phyloP scores from a whole-genome alignment of 139 green algal species.

The Tetradesmus lagerheimii region DNA sequence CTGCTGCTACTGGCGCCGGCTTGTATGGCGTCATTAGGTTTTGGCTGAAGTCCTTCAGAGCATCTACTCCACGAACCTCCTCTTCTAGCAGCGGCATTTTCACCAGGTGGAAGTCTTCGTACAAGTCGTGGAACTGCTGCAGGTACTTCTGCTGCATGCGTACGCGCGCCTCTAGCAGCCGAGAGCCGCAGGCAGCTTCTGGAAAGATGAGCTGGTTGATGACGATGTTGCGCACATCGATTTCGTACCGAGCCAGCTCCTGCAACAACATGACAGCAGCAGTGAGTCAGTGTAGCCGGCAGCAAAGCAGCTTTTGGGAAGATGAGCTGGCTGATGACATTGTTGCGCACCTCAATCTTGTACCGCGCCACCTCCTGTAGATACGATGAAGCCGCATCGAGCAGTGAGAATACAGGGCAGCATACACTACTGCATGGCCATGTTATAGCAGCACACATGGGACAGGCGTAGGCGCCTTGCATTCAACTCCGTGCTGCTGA shows the following conservation, averaged over 20 bases:
- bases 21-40: slow-evolving; percentile 76
- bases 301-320: neutral
- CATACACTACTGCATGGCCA: too few relatives aligned
- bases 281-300: neutral
- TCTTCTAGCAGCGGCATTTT: slow-evolving; percentile 92
- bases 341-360: too few relatives aligned
- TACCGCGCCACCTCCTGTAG: too few relatives aligned
- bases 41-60: slow-evolving; percentile 74
- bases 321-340: neutral
- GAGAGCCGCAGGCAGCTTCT: slow-evolving; percentile 68
- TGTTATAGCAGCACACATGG: too few relatives aligned
- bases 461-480: too few relatives aligned
- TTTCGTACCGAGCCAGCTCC: slow-evolving; percentile 97
- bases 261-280: slow-evolving; percentile 55
- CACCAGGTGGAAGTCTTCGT: slow-evolving; percentile 95
- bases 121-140: slow-evolving; percentile 93
- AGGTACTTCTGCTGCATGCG: slow-evolving; percentile 97
- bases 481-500: too few relatives aligned
- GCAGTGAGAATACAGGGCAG: too few relatives aligned
- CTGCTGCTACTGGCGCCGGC: slow-evolving; percentile 43
- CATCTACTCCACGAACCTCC: slow-evolving; percentile 80
- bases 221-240: slow-evolving; percentile 96
- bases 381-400: too few relatives aligned
- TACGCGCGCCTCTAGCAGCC: slow-evolving; percentile 86
- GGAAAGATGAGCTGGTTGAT: slow-evolving; percentile 98